Evolutionary conservation across 495 filamentous ascomycete species (phyloP).

Genomic region (Neurospora sp.): DNA sequence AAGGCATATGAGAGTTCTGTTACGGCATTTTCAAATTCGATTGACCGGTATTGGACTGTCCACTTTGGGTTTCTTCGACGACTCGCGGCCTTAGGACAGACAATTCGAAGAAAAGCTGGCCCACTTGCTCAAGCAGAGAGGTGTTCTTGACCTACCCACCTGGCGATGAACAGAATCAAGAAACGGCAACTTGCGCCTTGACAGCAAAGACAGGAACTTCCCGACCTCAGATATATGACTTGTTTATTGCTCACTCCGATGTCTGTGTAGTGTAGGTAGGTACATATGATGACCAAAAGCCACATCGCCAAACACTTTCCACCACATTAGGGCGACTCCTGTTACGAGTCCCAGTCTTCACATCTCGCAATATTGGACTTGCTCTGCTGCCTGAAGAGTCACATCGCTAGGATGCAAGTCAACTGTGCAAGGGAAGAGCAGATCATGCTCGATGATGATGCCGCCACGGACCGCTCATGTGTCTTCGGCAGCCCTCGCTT

Average conservation of each 20-base stretch:
- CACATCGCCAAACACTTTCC: not conserved
- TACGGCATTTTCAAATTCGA: not conserved
- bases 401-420: not conserved
- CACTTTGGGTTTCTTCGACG: not conserved
- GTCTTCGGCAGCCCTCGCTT: not conserved
- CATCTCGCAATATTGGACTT: not conserved
- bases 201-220: not conserved
- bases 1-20: not conserved
- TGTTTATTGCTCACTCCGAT: not conserved
- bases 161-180: not conserved
- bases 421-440: not conserved
- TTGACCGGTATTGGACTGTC: not conserved
- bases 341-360: not conserved
- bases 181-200: not conserved
- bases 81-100: not conserved
- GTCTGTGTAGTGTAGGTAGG: not conserved
- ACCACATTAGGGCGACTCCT: not conserved
- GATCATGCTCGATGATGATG: not conserved
- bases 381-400: not conserved
- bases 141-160: not conserved
- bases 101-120: not conserved
- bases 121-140: not conserved
- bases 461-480: not conserved
- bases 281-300: not conserved
- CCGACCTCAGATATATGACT: not conserved